Evolutionary conservation across 306 rosid species (phyloP).

Genomic region (Abrus pulchellus): DNA sequence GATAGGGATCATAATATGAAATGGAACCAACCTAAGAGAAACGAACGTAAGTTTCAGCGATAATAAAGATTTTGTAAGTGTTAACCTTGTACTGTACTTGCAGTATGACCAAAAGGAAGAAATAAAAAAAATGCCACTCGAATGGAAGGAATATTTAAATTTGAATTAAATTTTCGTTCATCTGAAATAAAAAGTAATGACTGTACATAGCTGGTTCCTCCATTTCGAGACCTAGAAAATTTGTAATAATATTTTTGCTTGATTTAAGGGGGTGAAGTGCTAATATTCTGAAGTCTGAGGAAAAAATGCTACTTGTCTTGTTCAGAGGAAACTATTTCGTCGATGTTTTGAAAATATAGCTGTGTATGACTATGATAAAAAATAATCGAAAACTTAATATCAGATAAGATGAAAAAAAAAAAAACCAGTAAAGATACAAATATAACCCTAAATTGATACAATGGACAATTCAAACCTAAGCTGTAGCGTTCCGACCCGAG

Average conservation of each 20-base stretch:
- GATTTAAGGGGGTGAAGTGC: slow-evolving; percentile 1
- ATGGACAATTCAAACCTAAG: background rate
- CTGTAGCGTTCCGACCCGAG: background rate
- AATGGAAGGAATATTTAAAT: background rate
- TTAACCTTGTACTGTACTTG: slow-evolving; percentile 39
- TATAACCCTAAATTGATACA: background rate
- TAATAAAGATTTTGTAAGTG: slow-evolving; percentile 28
- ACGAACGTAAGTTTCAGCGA: slow-evolving; percentile 36
- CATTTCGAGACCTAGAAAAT: slow-evolving; percentile 30
- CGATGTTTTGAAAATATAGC: background rate
- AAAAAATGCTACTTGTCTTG: background rate
- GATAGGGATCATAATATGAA: slow-evolving; percentile 8
- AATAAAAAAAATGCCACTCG: background rate
- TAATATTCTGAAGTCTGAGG: background rate
- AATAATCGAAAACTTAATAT: background rate
- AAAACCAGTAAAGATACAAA: background rate
- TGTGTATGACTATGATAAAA: background rate
- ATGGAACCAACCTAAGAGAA: slow-evolving; percentile 40
- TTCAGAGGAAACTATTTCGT: background rate
- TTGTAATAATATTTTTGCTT: background rate
- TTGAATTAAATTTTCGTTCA: slow-evolving; percentile 19
- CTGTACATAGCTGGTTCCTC: slow-evolving; percentile 8
- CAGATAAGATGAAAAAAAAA: background rate
- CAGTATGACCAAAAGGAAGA: slow-evolving; percentile 13
- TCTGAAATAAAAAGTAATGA: slow-evolving; percentile 4